Evolutionary conservation across 129 eudicot genomes (phyloP), one percentile per base, ranked within the genome.

Genomic region (Chrysanthemum makinoi): DNA sequence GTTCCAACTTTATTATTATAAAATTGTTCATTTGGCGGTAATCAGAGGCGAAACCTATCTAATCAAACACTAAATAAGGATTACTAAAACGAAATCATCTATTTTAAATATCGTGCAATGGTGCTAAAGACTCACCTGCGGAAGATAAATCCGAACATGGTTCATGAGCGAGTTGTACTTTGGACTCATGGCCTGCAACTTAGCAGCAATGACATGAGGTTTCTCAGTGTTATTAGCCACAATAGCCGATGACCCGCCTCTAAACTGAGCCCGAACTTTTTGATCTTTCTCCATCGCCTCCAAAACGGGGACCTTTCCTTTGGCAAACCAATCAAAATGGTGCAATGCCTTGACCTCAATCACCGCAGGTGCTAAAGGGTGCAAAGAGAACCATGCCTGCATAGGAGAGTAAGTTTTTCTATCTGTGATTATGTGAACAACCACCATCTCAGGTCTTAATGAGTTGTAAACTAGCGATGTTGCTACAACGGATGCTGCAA

Each of bases 351-450:
- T 84, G 26, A 94, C 96, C 69, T 87, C 98, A 52, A 93, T 68
- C 68, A 93, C 81, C 12, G 90, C 96, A 2, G 98, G 98, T 59
- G 88, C 73, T 75, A 89, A 73, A 59, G 86, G 84, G 75, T 90
- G 97, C 70, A 94, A 79, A 0, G 97, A 89, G 68, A 94, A 94
- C 98, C 98, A 94, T 39, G 96, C 97, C 69, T 87, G 98, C 97
- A 94, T 90, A 0, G 97, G 96, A 5, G 86, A 72, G 70, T 83
- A 90, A 14, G 96, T 94, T 75, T 89, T 94, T 56, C 81, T 82
- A 17, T 94, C 98, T 0, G 97, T 94, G 44, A 94, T 87, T 57
- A 94, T 75, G 65, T 94, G 98, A 10, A 90, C 72, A 47, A 94
- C 98, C 60, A 87, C 85, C 67, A 68, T 86, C 43, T 87, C 87